Evolutionary conservation across 345 rosid species (phyloP), one percentile per base, ranked within the genome.

Genomic region (Angophora floribunda): DNA sequence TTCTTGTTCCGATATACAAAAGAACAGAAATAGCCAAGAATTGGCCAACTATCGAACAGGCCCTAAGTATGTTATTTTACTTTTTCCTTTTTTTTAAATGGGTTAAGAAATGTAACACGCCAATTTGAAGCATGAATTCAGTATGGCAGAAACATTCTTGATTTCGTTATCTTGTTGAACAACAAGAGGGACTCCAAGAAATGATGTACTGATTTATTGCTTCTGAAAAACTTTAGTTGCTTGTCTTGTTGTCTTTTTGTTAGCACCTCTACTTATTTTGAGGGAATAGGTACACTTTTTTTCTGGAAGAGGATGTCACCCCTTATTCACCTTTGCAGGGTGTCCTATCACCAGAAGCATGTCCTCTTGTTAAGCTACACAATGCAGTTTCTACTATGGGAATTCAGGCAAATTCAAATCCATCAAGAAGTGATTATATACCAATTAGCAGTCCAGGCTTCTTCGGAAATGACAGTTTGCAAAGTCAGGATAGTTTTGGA

Each of bases 401-500:
- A 57, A 51, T 86, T 82, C 93, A 87, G 52, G 87, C 65, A 86
- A 92, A 93, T 92, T 89, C 91, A 87, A 89, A 89, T 89, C 88
- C 80, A 45, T 94, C 86, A 89, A 88, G 89, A 86, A 89, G 88
- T 24, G 93, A 92, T 88, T 86, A 91, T 89, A 85, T 15, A 84
- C 84, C 88, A 50, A 70, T 88, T 87, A 90, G 91, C 92, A 94
- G 92, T 88, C 85, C 90, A 90, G 94, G 93, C 89, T 88, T 88
- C 91, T 89, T 91, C 90, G 91, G 88, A 41, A 88, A 93, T 90
- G 94, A 90, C 63, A 94, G 95, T 92, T 90, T 94, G 88, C 95
- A 93, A 89, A 96, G 93, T 91, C 97, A 95, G 91, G 99, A 95
- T 89, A 98, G 96, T 93, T 95, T 96, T 91, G 96, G 98, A 88